Percentiles rank a stretch among this genome's conserved stretches.
Evolutionary conservation across 257 asterid genomes (phyloP).

Genomic region (Fraxinus anomala): DNA sequence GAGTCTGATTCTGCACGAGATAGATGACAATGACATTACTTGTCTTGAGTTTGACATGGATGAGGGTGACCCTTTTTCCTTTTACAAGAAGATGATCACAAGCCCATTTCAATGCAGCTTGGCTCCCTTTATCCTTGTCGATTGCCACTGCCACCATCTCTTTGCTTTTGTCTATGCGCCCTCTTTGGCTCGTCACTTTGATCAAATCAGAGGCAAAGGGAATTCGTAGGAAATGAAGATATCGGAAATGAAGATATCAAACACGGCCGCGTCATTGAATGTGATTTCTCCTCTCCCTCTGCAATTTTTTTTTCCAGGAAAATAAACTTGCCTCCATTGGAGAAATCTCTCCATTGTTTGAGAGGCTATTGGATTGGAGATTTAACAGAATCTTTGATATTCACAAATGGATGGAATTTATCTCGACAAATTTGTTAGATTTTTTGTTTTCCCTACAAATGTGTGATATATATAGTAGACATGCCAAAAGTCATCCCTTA

Average conservation of each 20-base stretch:
- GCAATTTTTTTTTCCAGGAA: slow-evolving; percentile 8
- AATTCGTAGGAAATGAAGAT: neutral
- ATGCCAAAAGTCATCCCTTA: neutral
- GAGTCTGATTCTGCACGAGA: slow-evolving; percentile 27
- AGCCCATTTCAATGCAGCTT: slow-evolving; percentile 97
- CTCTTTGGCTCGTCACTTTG: slow-evolving; percentile 39
- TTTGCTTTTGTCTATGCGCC: slow-evolving; percentile 44
- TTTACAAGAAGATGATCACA: slow-evolving; percentile 69
- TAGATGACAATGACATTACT: too few relatives aligned
- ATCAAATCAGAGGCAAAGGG: neutral
- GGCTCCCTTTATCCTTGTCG: slow-evolving; percentile 93
- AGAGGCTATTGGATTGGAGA: slow-evolving; percentile 1
- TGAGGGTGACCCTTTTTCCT: slow-evolving; percentile 71
- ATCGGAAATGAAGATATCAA: neutral
- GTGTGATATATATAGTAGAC: neutral
- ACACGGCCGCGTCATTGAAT: neutral
- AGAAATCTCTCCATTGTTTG: slow-evolving; percentile 6
- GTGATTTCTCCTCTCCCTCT: neutral
- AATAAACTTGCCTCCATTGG: slow-evolving; percentile 23
- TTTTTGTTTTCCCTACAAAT: neutral
- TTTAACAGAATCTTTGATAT: neutral
- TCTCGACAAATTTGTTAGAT: neutral
- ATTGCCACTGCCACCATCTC: slow-evolving; percentile 74
- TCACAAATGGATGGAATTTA: neutral
- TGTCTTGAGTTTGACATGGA: slow-evolving; percentile 61